Evolutionary conservation across 345 rosid genomes (phyloP).

Genomic region (Ceriops zippeliana): DNA sequence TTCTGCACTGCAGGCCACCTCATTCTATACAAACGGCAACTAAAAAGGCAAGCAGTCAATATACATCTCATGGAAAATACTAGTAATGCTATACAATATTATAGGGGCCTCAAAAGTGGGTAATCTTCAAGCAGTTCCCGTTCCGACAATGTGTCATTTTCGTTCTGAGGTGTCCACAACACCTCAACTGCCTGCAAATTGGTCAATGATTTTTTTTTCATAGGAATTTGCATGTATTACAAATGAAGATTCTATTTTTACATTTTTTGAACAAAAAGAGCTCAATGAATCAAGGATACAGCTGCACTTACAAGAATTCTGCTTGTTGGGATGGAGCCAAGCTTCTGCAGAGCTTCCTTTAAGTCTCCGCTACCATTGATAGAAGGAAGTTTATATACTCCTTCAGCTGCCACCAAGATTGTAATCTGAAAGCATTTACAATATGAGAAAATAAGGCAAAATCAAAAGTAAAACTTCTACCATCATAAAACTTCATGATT

Average conservation of each 20-base stretch:
- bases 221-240: neutral
- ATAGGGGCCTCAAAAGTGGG: conserved; percentile 83
- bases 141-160: conserved; percentile 66
- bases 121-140: conserved; percentile 82
- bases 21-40: conserved; percentile 32
- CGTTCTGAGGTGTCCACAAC: conserved; percentile 95
- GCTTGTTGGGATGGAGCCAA: conserved; percentile 65
- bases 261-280: too few species aligned
- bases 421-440: conserved; percentile 52
- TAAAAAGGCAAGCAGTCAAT: conserved; percentile 2
- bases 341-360: conserved; percentile 79
- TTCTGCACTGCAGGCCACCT: conserved; percentile 3
- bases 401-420: conserved; percentile 88
- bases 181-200: conserved; percentile 81
- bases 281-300: neutral
- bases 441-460: neutral
- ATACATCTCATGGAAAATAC: conserved; percentile 17
- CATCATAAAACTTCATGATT: too few species aligned
- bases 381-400: conserved; percentile 66
- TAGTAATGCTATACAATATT: conserved; percentile 14
- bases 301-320: conserved; percentile 56
- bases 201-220: conserved; percentile 3
- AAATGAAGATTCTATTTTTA: too few species aligned
- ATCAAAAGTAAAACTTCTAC: neutral
- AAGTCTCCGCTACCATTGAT: conserved; percentile 66